Evolutionary conservation across 1,139 yeast species (phyloP), one percentile per base, ranked within the genome.

Genomic region (Saccharomyces uvarum): DNA sequence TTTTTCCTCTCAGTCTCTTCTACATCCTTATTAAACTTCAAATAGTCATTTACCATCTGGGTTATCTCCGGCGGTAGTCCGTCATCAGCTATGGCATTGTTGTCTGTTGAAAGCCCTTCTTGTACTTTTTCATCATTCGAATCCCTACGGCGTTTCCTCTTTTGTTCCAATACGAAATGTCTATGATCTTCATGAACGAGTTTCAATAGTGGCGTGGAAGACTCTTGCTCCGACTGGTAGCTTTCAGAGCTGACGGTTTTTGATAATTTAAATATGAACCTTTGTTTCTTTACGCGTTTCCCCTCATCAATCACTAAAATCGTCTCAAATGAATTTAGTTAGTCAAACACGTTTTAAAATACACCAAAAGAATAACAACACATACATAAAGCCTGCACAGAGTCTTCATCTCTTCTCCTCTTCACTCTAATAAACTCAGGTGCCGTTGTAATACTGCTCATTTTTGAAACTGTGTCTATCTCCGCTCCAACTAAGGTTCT

Each of bases 401-500:
- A 96, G 61, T 88, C 96, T 64, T 88, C 95, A 54, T 83, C 84
- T 57, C 96, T 77, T 66, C 86, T 85, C 59, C 98, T 78, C 71
- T 91, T 91, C 69, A 91, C 86, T 57, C 97, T 77, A 52, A 90
- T 82, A 19, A 86, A 76, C 55, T 77, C 77, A 1, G 90, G 91
- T 5, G 44, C 24, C 26, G 44, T 38, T 19, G 44, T 38, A 26
- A 62, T 53, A n/a, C 56, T 55, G 16, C 24, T 47, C 54, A 55
- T 54, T 16, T 5, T 19, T 16, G n/a, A 16, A 38, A 16, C 3
- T 24, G 11, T 9, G 44, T 38, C 16, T 33, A 38, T 16, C 3
- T 5, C 26, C 13, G 9, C 44, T 19, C 19, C 26, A 38, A 9
- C 24, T 7, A 33, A 9, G 11, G n/a, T 11, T 16, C 6, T 38